Base-by-base conservation (phyloP, 768 basidiomycete species). In the Suillus fuscotomentosus region DNA sequence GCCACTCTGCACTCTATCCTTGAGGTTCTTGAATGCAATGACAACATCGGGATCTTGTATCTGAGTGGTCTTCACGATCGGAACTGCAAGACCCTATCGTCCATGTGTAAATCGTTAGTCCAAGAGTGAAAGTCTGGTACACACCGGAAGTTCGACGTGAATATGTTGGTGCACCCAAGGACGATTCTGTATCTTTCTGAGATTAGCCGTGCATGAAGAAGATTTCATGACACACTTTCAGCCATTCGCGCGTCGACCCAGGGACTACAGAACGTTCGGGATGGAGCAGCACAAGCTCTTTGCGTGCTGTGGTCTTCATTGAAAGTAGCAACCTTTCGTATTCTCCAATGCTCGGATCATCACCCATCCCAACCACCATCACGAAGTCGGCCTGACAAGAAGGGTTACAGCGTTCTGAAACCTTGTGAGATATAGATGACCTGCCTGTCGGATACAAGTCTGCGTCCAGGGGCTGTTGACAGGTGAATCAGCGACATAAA, bases 231-330 rank as follows among this genome's bases (percentile, higher is more conserved):
- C 76, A 41, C 63, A 93, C 95, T 84, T 95, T 94, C 60, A 99
- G 82, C 97, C 97, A 99, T 75, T 92, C 91, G 48, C 97, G 85
- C 43, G 97, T 99, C 10, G 92, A 95, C 3, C 97, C 97, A 4
- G 95, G 89, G 10, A 84, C 79, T 4, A 99, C 93, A 24, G 88
- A 89, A 45, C 95, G 88, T 72, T 97, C 94, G 3, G 95, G 89
- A 71, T 99, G 97, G 11, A 99, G 81, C 5, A 99, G 81, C 5
- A 99, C 90, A 34, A 99, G 86, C 74, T 99, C 97, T 77, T 99
- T 99, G 62, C 97, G 81, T n/a, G 97, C 97, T 0, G 97, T 99
- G 0, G 97, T 98, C 80, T 99, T 99, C 84, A 95, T 92, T 1
- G 95, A 95, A 48, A 98, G 82, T 24, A 99, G 78, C 4, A 99